Percentiles rank a stretch among this genome's conserved stretches.
phyloP scores from a whole-genome alignment of 2,329 filamentous ascomycete species.

The Aspergillus sp. region DNA sequence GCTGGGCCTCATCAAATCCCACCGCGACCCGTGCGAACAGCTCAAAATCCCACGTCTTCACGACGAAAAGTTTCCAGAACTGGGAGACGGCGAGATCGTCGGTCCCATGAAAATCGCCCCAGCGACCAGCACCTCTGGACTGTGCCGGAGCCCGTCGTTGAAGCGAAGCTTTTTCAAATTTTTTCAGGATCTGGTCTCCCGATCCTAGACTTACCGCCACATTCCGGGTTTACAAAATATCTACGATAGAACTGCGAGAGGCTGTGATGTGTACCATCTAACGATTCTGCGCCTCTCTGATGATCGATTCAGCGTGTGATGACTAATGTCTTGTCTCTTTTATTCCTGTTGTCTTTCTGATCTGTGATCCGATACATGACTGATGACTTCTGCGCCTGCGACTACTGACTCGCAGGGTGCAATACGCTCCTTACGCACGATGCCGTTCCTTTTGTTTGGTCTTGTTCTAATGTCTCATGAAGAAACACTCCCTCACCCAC shows the following conservation, averaged over 20 bases:
- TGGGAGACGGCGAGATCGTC: constrained; percentile 89
- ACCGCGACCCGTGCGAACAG: constrained; percentile 50
- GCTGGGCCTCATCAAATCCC: constrained; percentile 38
- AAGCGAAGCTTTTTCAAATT: constrained; percentile 46
- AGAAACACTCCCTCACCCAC: constrained; percentile 6
- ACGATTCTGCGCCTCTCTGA: constrained; percentile 17
- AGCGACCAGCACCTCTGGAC: constrained; percentile 39
- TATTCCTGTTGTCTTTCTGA: constrained; percentile 12
- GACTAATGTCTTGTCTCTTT: constrained; percentile 31
- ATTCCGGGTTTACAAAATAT: constrained; percentile 7
- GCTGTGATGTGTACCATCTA: constrained; percentile 24
- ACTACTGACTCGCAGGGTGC: constrained; percentile 35
- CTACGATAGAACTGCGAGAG: constrained; percentile 26
- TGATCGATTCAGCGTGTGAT: constrained; percentile 23
- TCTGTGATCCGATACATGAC: constrained; percentile 26
- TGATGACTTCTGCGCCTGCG: constrained; percentile 25
- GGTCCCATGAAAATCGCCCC: constrained; percentile 73
- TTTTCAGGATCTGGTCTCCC: constrained; percentile 42
- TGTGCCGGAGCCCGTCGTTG: constrained; percentile 39
- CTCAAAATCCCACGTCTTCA: constrained; percentile 43
- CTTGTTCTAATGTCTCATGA: constrained; percentile 8
- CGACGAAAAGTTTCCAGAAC: constrained; percentile 77
- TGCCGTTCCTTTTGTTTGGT: constrained; percentile 18
- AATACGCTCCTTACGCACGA: constrained; percentile 29
- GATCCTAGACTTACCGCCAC: constrained; percentile 19